phyloP scores from a whole-genome alignment of 306 rosid species.

The cucumber (Cucumis sativus) region Cucumber_9930_V3 NC_026656.2:19831501-19832000 shows the following conservation, averaged over 20 bases:
- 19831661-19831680: not conserved
- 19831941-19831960: conserved; percentile 16
- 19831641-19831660: not conserved
- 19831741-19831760: not conserved
- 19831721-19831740: not conserved
- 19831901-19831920: conserved; percentile 5
- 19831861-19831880: too few species aligned
- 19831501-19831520: not conserved
- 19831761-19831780: not conserved
- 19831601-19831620: not conserved
- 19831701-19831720: not conserved
- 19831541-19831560: not conserved
- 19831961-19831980: not conserved
- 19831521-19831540: not conserved
- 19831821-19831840: not conserved
- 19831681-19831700: not conserved
- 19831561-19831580: not conserved
- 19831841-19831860: not conserved
- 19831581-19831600: not conserved
- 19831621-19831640: not conserved
- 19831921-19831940: conserved; percentile 21
- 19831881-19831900: too few species aligned
- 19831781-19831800: not conserved
- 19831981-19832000: conserved; percentile 1
- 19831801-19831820: not conserved